phyloP scores from a whole-genome alignment of 129 eudicot genomes.

The Flaveria bidentis region DNA sequence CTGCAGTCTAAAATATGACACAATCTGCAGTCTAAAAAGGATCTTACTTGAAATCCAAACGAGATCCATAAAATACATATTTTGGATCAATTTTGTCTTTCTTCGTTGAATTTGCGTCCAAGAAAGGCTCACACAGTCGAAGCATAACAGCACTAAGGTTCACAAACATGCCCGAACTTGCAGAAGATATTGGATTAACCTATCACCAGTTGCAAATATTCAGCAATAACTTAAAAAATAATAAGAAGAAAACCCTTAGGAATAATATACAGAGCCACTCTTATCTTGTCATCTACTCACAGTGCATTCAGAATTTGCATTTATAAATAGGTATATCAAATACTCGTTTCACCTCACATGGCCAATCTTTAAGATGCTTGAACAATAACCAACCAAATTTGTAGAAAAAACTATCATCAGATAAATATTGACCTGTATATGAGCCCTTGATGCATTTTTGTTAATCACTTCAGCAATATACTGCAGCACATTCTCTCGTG shows the following conservation, averaged over 20 bases:
- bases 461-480: slow-evolving; percentile 88
- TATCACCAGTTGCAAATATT: slow-evolving; percentile 29
- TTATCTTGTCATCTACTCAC: background rate
- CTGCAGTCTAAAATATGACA: slow-evolving; percentile 3
- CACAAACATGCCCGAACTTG: slow-evolving; percentile 97
- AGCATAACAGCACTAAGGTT: slow-evolving; percentile 97
- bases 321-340: background rate
- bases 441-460: slow-evolving; percentile 78
- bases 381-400: background rate
- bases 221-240: background rate
- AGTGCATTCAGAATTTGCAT: too few relatives aligned
- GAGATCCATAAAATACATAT: slow-evolving; percentile 64
- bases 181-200: slow-evolving; percentile 92
- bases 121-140: slow-evolving; percentile 87
- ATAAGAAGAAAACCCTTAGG: background rate
- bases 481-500: slow-evolving; percentile 79
- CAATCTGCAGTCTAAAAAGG: background rate
- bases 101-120: slow-evolving; percentile 77
- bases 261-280: background rate
- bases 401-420: background rate
- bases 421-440: slow-evolving; percentile 63
- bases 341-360: background rate
- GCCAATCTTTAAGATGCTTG: background rate
- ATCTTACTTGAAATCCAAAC: slow-evolving; percentile 78
- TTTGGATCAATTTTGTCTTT: slow-evolving; percentile 90